A percentile compares a stretch with the other conserved stretches of the same genome.
Evolutionary conservation across 2,329 filamentous ascomycete genomes (phyloP).

Genomic region (Akanthomyces dipterigenus): DNA sequence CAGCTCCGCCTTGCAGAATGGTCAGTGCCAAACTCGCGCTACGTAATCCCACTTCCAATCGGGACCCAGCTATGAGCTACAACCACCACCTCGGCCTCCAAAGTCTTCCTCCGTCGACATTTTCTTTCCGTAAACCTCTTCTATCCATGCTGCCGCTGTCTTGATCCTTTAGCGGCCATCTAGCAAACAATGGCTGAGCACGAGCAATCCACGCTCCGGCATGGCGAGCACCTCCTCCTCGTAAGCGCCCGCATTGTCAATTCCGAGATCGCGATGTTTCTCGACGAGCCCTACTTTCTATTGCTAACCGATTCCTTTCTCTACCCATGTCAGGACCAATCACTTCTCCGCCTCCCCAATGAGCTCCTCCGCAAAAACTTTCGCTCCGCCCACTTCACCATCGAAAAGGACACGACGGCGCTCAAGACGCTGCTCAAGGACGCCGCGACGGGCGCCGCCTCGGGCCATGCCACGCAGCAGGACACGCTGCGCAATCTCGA

Average conservation of each 20-base stretch:
- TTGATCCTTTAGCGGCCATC: background rate
- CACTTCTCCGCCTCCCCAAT: conserved; percentile 84
- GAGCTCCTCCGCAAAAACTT: conserved; percentile 94
- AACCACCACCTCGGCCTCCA: background rate
- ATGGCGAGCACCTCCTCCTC: conserved; percentile 68
- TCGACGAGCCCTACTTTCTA: background rate
- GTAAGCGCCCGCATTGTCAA: conserved; percentile 4
- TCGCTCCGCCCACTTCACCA: conserved; percentile 70
- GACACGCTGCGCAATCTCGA: conserved; percentile 78
- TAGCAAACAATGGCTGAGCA: conserved; percentile 47
- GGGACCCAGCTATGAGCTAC: background rate
- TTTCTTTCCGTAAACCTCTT: background rate
- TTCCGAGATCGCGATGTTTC: background rate
- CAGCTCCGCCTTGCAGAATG: background rate
- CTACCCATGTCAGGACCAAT: conserved; percentile 64
- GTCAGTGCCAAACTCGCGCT: background rate
- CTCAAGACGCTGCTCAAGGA: conserved; percentile 57
- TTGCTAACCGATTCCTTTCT: conserved; percentile 11
- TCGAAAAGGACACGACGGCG: conserved; percentile 63
- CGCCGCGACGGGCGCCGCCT: conserved; percentile 59
- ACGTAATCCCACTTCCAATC: background rate
- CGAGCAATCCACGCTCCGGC: conserved; percentile 61
- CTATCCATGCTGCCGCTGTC: background rate
- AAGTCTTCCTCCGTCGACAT: background rate
- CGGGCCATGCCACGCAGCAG: conserved; percentile 53